Base-by-base conservation (phyloP, 2,329 filamentous ascomycete genomes). In the Alternaria tenuissima region DNA sequence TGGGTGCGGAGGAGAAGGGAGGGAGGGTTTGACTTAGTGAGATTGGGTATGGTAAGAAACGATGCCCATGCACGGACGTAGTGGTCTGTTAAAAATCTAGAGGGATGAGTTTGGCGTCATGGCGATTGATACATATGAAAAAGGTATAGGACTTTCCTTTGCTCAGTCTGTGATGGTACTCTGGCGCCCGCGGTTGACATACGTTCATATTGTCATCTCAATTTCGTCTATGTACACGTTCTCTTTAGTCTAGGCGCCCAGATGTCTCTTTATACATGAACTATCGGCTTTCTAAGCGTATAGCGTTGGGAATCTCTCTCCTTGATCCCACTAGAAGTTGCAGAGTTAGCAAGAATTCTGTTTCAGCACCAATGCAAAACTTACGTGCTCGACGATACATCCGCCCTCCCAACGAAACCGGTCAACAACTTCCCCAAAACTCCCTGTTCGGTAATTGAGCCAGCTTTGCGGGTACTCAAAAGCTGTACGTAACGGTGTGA, bases 321-420 rank as follows among this genome's bases (percentile, higher is more conserved):
- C 65, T 51, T 69, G 64, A 42, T 75, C 72, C 72, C 72, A 75
- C 71, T 75, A 30, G 3, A 28, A 16, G 20, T 28, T 28, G 30
- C 46, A 36, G 28, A 38, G 34, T 55, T 22, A 55, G 53, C 43
- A 1, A 47, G 32, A 7, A 36, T 5, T 14, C 34, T 6, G 11
- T 32, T 18, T 7, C 9, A 41, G 6, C 28, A 22, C 2, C 5
- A 26, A 24, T 1, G 7, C 7, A 48, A 56, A 8, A 74, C 72
- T 70, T 59, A 71, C 72, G 63, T 76, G 73, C 54, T 75, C 74
- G 63, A 61, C 73, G 49, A 76, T 75, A 43, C 74, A 76, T 8
- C 70, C 72, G 16, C 58, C 67, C 57, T 74, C 73, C 73, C 72
- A 75, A 11, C 73, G 52, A 61, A 65, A 76, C 18, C 72, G 62